Evolutionary conservation across 78 protist species (phyloP), one percentile per base, ranked within the genome.

Genomic region (Isochrysis galbana): DNA sequence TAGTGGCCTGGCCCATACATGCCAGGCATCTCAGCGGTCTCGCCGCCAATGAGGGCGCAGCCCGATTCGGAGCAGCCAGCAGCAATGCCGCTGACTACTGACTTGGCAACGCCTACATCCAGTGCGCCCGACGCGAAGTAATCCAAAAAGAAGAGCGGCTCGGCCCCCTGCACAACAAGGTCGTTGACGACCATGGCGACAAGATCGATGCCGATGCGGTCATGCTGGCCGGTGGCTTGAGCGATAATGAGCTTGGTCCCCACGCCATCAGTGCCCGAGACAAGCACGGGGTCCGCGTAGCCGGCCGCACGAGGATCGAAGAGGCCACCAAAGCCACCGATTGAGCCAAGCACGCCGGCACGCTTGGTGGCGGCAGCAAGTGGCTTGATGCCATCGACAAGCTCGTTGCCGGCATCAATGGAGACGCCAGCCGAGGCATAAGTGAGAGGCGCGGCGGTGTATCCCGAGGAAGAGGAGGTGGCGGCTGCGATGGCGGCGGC

Each of bases 1-100:
- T 97, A 97, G 88, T 97, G 95, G 25, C 97, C 97, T 11, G 93
- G 95, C 22, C 83, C 83, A 78, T 97, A 97, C 97, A 97, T 95
- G 32, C 97, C 95, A 2, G 98, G 98, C 98, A 97, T 97, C 91
- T 97, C 98, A 10, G 98, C 98, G 22, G 98, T 97, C 82, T 97
- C 98, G 72, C 98, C 98, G 54, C 98, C 98, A 21, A 96, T 77
- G 39, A 96, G 93, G 4, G 97, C 98, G 45, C 98, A 97, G 84
- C 39, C 95, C 4, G 94, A 39, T 54, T 72, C 90, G 32, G 34
- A 51, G 67, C 98, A 97, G 32, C 96, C 98, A 5, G 26, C 69
- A 10, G 97, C 97, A 78, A 97, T 94, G 69, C 97, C 97, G 7
- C 25, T 19, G 19, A 82, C 39, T 32, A 55, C 69, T 77, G 1